Evolutionary conservation across 768 basidiomycete species (phyloP).

Genomic region (Coprinellus aureogranulatus): DNA sequence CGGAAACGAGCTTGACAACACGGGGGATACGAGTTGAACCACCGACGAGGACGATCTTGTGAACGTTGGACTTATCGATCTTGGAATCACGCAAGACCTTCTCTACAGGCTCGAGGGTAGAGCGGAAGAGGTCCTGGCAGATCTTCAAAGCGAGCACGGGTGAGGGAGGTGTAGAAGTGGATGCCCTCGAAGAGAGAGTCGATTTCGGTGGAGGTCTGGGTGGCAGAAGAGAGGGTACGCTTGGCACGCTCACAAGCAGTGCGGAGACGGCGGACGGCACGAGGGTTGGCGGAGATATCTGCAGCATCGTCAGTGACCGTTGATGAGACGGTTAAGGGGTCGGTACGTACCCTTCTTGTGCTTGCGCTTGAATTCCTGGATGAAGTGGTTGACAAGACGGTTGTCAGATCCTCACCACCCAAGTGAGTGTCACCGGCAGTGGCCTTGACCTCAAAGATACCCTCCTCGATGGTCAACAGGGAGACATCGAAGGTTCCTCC

Average conservation of each 20-base stretch:
- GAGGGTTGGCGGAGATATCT: slow-evolving; percentile 88
- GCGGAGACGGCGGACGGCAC: slow-evolving; percentile 94
- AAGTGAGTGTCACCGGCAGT: slow-evolving; percentile 98
- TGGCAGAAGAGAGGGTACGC: slow-evolving; percentile 94
- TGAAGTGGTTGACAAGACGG: slow-evolving; percentile 91
- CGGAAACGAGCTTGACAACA: slow-evolving; percentile 94
- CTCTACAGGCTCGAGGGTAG: slow-evolving; percentile 95
- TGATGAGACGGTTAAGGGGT: neutral
- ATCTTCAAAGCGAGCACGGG: slow-evolving; percentile 97
- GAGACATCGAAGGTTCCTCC: slow-evolving; percentile 99
- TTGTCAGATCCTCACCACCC: slow-evolving; percentile 99
- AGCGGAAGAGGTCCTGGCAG: slow-evolving; percentile 93
- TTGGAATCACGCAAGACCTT: slow-evolving; percentile 97
- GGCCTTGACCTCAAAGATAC: slow-evolving; percentile 97
- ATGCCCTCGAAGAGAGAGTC: slow-evolving; percentile 97
- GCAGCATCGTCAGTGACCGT: slow-evolving; percentile 10
- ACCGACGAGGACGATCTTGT: slow-evolving; percentile 97
- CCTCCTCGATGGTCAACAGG: slow-evolving; percentile 92
- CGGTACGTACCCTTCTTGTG: slow-evolving; percentile 78
- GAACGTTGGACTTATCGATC: slow-evolving; percentile 92
- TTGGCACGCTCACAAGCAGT: slow-evolving; percentile 99
- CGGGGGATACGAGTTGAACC: slow-evolving; percentile 98
- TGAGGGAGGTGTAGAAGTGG: slow-evolving; percentile 97
- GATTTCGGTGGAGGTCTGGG: slow-evolving; percentile 95
- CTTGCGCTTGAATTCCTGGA: slow-evolving; percentile 96